Conservation (phyloP, 768 basidiomycete genomes). For the Rhodotorula taiwanensis region DNA sequence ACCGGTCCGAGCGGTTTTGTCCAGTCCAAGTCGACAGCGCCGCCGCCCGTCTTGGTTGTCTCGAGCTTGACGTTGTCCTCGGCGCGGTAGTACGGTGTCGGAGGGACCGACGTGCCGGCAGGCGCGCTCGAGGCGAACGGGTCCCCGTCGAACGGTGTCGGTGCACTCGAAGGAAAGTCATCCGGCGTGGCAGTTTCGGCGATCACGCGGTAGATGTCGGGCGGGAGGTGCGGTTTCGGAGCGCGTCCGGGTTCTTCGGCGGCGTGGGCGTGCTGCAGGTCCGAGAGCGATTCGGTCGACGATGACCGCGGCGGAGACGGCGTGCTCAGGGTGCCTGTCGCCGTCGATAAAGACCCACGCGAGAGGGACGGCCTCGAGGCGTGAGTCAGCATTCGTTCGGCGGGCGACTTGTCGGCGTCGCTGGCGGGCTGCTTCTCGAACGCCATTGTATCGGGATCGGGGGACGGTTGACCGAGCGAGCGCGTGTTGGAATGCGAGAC, state of each 20-base stretch:
- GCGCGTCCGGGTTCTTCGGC: not conserved
- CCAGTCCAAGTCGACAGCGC: constrained; percentile 40
- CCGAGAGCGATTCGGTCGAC: not conserved
- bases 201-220: no score
- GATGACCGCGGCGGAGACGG: not conserved
- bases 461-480: constrained; percentile 5
- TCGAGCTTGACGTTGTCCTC: no score
- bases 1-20: constrained; percentile 43
- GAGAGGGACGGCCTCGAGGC: constrained; percentile 12
- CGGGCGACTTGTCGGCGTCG: no score
- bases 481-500: constrained; percentile 22
- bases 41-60: not conserved
- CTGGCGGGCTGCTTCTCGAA: no score
- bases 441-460: not conserved
- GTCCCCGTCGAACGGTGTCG: constrained; percentile 15
- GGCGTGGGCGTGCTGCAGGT: not conserved
- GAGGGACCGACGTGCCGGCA: not conserved
- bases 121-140: constrained; percentile 16
- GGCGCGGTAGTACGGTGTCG: constrained; percentile 2
- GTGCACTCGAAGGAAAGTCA: not conserved
- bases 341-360: constrained; percentile 14
- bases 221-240: no score
- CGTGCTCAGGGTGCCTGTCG: constrained; percentile 2
- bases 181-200: not conserved
- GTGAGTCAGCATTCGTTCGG: constrained; percentile 1